Evolutionary conservation across 495 filamentous ascomycete genomes (phyloP).

Genomic region (Extremus antarcticus): DNA sequence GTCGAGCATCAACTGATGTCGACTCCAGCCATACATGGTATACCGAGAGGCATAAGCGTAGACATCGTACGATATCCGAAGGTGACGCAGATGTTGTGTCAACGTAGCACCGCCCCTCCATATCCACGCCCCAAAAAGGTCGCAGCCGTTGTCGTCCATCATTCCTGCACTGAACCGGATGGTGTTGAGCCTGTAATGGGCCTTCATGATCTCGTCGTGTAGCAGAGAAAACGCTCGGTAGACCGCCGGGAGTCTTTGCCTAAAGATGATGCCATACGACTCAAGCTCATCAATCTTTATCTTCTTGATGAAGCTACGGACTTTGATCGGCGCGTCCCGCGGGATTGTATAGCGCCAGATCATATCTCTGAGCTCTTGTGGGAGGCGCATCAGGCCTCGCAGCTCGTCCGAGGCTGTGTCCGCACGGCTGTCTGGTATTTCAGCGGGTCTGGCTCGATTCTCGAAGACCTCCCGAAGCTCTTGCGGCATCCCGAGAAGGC

Average conservation of each 20-base stretch:
- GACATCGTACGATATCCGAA: neutral
- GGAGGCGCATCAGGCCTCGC: neutral
- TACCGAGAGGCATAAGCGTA: too few species aligned
- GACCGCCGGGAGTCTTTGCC: neutral
- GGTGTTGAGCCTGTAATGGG: neutral
- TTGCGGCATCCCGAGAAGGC: too few species aligned
- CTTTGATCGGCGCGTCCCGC: neutral
- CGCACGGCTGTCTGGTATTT: too few species aligned
- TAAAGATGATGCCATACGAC: neutral
- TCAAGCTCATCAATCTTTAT: neutral
- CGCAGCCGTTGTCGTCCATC: neutral
- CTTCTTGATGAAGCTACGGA: neutral
- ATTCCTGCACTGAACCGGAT: neutral
- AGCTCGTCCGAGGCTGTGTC: too few species aligned
- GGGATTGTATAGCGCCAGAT: neutral
- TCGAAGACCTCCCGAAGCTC: too few species aligned
- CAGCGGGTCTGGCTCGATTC: too few species aligned
- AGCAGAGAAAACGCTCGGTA: neutral
- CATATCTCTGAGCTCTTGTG: neutral
- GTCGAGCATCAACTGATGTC: neutral
- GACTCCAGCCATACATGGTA: neutral
- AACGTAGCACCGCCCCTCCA: neutral
- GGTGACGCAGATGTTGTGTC: neutral
- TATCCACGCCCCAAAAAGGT: neutral
- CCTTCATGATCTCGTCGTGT: neutral